These are phyloP conservation scores for Eutrema salsugineum DNA, from an alignment of 441 rosid species.

Conservation along the genomic window DNA sequence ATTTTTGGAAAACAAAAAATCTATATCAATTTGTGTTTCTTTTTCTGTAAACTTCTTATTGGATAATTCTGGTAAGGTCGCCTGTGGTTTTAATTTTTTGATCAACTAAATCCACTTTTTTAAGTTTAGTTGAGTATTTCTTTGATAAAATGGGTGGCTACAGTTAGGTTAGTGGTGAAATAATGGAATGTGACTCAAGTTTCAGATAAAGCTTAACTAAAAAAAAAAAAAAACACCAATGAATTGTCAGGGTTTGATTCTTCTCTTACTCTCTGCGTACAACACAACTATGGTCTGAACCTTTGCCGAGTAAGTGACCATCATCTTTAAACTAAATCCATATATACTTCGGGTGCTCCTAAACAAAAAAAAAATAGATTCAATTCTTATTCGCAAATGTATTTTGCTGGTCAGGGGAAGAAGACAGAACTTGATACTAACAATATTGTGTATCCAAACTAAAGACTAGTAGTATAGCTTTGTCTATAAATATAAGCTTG, in stretches of 20 bases:
- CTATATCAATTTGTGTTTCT: background rate
- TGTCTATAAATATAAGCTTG: no score
- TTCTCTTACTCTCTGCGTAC: conserved; percentile 2
- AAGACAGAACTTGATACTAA: no score
- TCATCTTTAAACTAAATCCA: background rate
- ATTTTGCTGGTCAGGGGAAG: no score
- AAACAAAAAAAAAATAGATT: background rate
- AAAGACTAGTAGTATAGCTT: no score
- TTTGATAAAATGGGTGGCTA: background rate
- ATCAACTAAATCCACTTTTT: background rate
- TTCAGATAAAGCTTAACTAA: background rate
- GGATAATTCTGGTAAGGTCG: background rate
- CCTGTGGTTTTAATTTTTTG: background rate
- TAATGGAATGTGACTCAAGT: background rate
- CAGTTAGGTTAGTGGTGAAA: background rate
- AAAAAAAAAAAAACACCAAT: background rate
- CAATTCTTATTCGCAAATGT: background rate
- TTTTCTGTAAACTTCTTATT: background rate
- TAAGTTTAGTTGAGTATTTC: background rate
- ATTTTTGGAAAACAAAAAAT: background rate
- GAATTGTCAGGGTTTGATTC: background rate
- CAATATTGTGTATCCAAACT: no score
- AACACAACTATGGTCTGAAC: conserved; percentile 2
- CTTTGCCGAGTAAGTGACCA: conserved; percentile 12
- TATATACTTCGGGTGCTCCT: background rate